Base-by-base conservation (phyloP, 75 land plant genomes). In the Picea glauca region DNA sequence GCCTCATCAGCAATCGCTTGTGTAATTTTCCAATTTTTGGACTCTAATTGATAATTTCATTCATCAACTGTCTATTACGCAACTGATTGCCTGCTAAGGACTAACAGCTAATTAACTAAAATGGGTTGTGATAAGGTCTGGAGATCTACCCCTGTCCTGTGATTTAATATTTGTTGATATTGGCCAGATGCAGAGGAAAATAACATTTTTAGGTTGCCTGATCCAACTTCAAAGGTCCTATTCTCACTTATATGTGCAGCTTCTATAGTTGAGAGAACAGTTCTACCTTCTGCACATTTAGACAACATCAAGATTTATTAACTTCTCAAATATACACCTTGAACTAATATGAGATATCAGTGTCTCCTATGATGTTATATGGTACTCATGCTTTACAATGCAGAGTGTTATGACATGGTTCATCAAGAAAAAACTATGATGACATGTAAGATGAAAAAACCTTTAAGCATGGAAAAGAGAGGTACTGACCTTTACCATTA, bases 161-260 rank as follows among this genome's bases (percentile, higher is more conserved):
- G 20, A 77, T 93, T 91, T 54, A 77, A 54, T 70, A 87, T 80
- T 7, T 86, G 80, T 70, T 79, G 79, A 0, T 87, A 83, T 76
- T 88, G 87, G 23, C 95, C 95, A 68, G 87, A 63, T 66, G 57
- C n/a, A 32, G 80, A 58, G 76, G 91, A 86, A 64, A 85, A 89
- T 17, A 79, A 76, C 84, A 92, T 61, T 83, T 78, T 91, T 50
- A 90, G 77, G 84, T 85, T 76, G 65, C 94, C 95, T 40, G 77
- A 78, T 57, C 95, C 95, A 76, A 88, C 77, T 58, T 80, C 89
- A 77, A 88, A 14, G 3, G 85, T 83, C 1, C 82, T 86, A 79
- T 78, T 83, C 60, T 32, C 77, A 57, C 26, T 75, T 8, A 31
- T 18, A 13, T 66, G 32, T 62, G 46, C 66, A 67, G 72, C 43